Percentiles rank a stretch among this genome's conserved stretches.
Conservation (phyloP, 2,329 filamentous ascomycete genomes). For the Sporothrix pseudoabietina region DNA sequence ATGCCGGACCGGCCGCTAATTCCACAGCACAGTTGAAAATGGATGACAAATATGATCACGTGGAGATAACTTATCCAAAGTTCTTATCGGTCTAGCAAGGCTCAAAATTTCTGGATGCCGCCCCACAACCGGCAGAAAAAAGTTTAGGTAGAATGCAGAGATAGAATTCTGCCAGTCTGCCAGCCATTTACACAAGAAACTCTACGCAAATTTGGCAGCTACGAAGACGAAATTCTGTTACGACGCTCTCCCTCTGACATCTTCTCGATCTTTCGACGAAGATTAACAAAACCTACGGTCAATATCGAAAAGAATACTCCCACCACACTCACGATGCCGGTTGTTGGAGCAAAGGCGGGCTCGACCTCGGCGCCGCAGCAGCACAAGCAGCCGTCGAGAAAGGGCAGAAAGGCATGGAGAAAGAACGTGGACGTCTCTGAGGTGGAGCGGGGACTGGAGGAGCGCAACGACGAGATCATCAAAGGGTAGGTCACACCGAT, state of each 20-base stretch:
- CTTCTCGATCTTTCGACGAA: neutral
- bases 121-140: conserved; percentile 27
- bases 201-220: neutral
- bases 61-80: conserved; percentile 22
- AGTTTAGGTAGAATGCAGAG: neutral
- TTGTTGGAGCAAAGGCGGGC: conserved; percentile 52
- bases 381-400: conserved; percentile 85
- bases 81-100: conserved; percentile 20
- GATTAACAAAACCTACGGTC: neutral
- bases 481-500: conserved; percentile 65
- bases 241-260: neutral
- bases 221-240: neutral
- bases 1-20: conserved; percentile 21
- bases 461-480: conserved; percentile 86
- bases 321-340: conserved; percentile 52
- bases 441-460: conserved; percentile 77
- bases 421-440: conserved; percentile 96
- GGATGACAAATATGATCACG: conserved; percentile 26
- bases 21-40: neutral
- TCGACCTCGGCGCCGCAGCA: conserved; percentile 70
- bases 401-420: conserved; percentile 98
- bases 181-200: neutral
- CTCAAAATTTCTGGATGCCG: conserved; percentile 16
- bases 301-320: neutral
- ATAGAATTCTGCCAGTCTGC: neutral